Base-by-base conservation (phyloP, 768 basidiomycete genomes). In the Tubosaeta sp. region DNA sequence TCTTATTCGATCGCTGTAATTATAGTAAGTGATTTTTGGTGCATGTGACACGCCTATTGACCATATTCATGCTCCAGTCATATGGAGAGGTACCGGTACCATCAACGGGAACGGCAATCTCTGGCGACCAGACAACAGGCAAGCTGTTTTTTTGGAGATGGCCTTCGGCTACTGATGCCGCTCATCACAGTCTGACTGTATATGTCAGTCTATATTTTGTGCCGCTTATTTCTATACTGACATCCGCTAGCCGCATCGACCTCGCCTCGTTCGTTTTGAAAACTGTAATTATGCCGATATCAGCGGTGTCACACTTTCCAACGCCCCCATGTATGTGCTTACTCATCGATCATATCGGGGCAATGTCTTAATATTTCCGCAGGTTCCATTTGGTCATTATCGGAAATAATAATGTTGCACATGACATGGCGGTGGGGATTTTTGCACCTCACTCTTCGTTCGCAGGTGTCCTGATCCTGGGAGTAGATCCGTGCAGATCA, bases 231-330 rank as follows among this genome's bases (percentile, higher is more conserved):
- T 22, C 33, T 12, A 10, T 41, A 29, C 34, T 51, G 56, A 51
- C 31, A 22, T 45, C 37, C 7, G n/a, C 33, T 39, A 55, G 52
- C 50, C 46, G 9, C 17, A 1, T 35, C 48, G 51, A 8, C 51
- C 53, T 48, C 56, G 50, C 4, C 50, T 55, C 31, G 12, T 54
- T 33, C 42, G 50, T 22, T 54, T 58, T 35, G 32, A 53, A 38
- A 2, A 48, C 12, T 57, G 54, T 34, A 17, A 51, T 13, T 31
- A 57, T 14, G 16, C 33, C 9, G 45, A 56, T 13, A 45, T 52
- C 19, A 63, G 54, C 13, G 57, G 52, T 29, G 61, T 63, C 52
- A 52, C 50, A 12, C 54, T 57, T 17, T 0, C 34, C n/a, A 63
- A 52, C 38, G 42, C 52, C 12, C 54, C 52, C 14, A 22, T 39